Evolutionary conservation across 805 yeast genomes (phyloP).

Genomic region (Brettanomyces custersianus): DNA sequence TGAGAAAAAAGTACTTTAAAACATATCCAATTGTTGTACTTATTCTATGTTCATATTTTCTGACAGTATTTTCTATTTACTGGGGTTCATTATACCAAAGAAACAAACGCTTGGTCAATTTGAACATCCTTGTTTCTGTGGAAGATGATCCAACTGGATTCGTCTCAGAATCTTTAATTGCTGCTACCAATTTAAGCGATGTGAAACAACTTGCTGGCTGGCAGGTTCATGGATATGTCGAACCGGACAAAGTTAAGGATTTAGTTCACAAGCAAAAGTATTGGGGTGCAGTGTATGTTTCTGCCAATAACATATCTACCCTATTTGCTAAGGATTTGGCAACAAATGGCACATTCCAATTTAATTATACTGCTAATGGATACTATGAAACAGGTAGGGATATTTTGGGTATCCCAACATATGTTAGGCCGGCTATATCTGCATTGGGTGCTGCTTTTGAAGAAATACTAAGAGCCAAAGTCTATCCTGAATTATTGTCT

Average conservation of each 20-base stretch:
- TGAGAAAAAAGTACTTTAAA: constrained; percentile 9
- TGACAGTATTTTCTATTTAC: constrained; percentile 34
- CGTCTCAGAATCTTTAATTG: constrained; percentile 23
- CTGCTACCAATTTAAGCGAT: constrained; percentile 9
- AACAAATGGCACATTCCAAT: constrained; percentile 18
- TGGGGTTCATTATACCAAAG: constrained; percentile 40
- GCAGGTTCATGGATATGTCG: constrained; percentile 22
- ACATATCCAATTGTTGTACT: constrained; percentile 12
- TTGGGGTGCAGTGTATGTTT: constrained; percentile 57
- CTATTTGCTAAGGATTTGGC: constrained; percentile 28
- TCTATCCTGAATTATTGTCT: constrained; percentile 22
- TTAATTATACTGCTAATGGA: constrained; percentile 18
- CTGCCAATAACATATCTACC: constrained; percentile 32
- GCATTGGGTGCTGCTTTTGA: constrained; percentile 26
- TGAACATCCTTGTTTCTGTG: constrained; percentile 31
- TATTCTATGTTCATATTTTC: constrained; percentile 27
- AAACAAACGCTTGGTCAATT: constrained; percentile 21
- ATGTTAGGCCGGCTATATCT: constrained; percentile 35
- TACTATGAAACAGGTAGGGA: constrained; percentile 62
- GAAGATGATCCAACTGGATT: constrained; percentile 26
- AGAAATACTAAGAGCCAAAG: constrained; percentile 7
- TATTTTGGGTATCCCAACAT: constrained; percentile 35
- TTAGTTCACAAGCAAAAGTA: constrained; percentile 45
- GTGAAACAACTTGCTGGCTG: constrained; percentile 26
- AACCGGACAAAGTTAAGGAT: constrained; percentile 30